Evolutionary conservation across 176 grass and related monocot species (phyloP).

Genomic region (Elaeis guineensis): DNA sequence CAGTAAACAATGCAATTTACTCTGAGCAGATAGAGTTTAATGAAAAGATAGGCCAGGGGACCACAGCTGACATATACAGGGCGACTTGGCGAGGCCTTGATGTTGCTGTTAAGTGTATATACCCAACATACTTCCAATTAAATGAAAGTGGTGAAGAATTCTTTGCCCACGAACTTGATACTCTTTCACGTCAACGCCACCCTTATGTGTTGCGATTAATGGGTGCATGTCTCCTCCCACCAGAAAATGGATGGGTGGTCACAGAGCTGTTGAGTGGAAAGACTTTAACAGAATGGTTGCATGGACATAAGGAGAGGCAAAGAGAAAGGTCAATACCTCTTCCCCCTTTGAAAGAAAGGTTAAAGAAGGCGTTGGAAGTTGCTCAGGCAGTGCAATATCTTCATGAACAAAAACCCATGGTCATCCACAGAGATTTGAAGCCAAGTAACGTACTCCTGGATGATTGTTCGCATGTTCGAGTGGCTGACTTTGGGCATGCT

Average conservation of each 20-base stretch:
- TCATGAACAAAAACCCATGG: constrained; percentile 43
- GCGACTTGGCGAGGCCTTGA: constrained; percentile 44
- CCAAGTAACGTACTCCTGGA: constrained; percentile 58
- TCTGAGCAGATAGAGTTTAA: constrained; percentile 44
- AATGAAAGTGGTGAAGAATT: constrained; percentile 26
- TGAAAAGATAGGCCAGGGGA: constrained; percentile 43
- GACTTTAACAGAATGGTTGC: constrained; percentile 47
- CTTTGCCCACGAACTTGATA: constrained; percentile 46
- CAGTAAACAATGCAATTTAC: background rate
- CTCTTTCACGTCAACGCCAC: constrained; percentile 49
- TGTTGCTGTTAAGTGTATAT: constrained; percentile 58
- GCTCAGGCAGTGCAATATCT: constrained; percentile 52
- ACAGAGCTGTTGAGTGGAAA: constrained; percentile 48
- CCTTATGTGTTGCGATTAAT: constrained; percentile 43
- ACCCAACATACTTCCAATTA: constrained; percentile 23
- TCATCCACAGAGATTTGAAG: constrained; percentile 60
- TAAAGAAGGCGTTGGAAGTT: constrained; percentile 43
- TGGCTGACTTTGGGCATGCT: constrained; percentile 48
- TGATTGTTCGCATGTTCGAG: constrained; percentile 12
- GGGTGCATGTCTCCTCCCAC: constrained; percentile 38
- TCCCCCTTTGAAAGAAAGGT: constrained; percentile 31
- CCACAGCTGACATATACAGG: constrained; percentile 37
- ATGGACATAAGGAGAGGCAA: constrained; percentile 28
- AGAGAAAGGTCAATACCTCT: constrained; percentile 2
- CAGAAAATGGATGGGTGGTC: constrained; percentile 36